Percentiles rank a stretch among this genome's conserved stretches.
These are phyloP conservation scores for Sporisorium sorghi DNA, from an alignment of 1,284 basidiomycete genomes.

Conservation along the genomic window DNA sequence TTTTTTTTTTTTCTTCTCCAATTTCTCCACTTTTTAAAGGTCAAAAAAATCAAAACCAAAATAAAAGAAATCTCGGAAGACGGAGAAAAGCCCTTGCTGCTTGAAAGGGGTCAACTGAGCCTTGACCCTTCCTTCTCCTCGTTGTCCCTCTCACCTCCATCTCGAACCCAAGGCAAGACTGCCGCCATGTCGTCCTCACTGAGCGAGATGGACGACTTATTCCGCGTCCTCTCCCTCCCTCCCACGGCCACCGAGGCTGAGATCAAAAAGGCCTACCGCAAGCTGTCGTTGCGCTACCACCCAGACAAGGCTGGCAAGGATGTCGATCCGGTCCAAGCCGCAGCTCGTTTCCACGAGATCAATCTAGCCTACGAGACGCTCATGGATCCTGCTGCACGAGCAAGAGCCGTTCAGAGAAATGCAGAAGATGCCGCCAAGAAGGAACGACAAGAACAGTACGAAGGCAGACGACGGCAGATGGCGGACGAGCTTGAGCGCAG, in stretches of 20 bases:
- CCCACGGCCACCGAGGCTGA: slow-evolving; percentile 82
- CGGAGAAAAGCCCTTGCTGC: slow-evolving; percentile 14
- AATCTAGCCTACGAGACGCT: slow-evolving; percentile 86
- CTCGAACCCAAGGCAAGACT: not conserved
- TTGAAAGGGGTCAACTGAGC: slow-evolving; percentile 18
- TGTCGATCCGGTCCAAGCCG: slow-evolving; percentile 70
- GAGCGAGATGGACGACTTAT: slow-evolving; percentile 45
- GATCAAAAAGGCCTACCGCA: slow-evolving; percentile 79
- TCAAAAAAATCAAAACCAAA: slow-evolving; percentile 6
- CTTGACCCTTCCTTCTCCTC: not conserved
- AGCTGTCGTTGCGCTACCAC: slow-evolving; percentile 59
- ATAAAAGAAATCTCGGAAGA: slow-evolving; percentile 27
- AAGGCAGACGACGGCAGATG: slow-evolving; percentile 81
- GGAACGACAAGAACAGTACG: slow-evolving; percentile 80
- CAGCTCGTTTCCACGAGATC: slow-evolving; percentile 86
- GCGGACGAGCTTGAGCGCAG: slow-evolving; percentile 85
- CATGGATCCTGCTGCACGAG: slow-evolving; percentile 82
- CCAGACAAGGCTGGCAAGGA: slow-evolving; percentile 64
- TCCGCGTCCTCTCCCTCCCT: slow-evolving; percentile 75
- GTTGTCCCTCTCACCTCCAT: not conserved
- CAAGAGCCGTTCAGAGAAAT: slow-evolving; percentile 83
- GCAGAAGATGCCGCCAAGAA: slow-evolving; percentile 79
- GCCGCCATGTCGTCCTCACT: slow-evolving; percentile 26
- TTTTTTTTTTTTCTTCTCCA: not conserved
- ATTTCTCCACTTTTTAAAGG: slow-evolving; percentile 28